These are phyloP conservation scores for Russula sp. DNA, from an alignment of 768 basidiomycete species.

Conservation along the genomic window DNA sequence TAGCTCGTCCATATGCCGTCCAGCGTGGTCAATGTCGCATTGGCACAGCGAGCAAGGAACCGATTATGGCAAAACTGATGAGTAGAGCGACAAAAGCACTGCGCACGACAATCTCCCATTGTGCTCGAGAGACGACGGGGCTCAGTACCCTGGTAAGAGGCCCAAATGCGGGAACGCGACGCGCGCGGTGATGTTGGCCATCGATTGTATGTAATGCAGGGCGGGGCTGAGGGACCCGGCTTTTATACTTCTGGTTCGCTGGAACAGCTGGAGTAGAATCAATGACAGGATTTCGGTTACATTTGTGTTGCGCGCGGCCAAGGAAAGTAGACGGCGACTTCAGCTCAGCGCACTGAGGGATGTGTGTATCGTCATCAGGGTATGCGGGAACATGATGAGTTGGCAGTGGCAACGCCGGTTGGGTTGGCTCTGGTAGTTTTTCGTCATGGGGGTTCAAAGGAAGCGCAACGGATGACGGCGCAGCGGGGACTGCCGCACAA, in stretches of 20 bases:
- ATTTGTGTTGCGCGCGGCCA: conserved; percentile 13
- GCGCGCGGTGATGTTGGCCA: conserved; percentile 39
- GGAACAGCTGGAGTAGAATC: conserved; percentile 2
- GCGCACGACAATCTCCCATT: conserved; percentile 78
- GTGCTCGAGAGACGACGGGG: conserved; percentile 65
- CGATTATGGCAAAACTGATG: conserved; percentile 28
- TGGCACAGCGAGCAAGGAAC: conserved; percentile 31
- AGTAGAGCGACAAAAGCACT: conserved; percentile 45
- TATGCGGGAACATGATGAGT: not conserved
- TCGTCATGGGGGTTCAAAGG: conserved; percentile 14
- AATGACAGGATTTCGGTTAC: conserved; percentile 9
- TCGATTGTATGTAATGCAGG: conserved; percentile 2
- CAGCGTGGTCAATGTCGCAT: conserved; percentile 26
- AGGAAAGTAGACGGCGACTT: conserved; percentile 12
- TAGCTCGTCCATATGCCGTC: not conserved
- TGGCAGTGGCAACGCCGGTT: not conserved
- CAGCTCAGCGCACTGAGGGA: not conserved
- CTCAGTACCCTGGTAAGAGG: conserved; percentile 65
- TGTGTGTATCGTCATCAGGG: not conserved
- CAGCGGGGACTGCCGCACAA: conserved; percentile 15
- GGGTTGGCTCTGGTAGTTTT: not conserved
- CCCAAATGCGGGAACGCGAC: conserved; percentile 62
- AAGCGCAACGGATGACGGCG: conserved; percentile 20
- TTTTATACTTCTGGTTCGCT: conserved; percentile 13
- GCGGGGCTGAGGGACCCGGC: not conserved